Conservation (phyloP, 345 rosid species). For the Dovyalis caffra region DNA sequence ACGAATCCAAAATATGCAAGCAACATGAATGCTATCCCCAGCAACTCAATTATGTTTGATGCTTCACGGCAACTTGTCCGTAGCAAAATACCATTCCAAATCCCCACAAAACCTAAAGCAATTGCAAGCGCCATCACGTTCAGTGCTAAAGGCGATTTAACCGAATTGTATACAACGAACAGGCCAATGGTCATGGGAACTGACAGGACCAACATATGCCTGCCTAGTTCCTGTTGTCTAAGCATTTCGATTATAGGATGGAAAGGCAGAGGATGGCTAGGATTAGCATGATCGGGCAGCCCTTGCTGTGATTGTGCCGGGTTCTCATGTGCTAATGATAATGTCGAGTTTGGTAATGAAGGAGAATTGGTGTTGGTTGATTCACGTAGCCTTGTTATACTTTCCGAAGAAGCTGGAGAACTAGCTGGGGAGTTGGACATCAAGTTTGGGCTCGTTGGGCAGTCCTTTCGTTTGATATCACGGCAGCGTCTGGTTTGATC, state of each 20-base stretch:
- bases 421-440: background rate
- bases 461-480: background rate
- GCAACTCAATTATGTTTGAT: background rate
- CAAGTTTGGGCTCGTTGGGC: background rate
- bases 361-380: too few relatives aligned
- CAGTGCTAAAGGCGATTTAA: background rate
- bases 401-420: background rate
- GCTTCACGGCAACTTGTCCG: background rate
- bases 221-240: background rate
- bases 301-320: too few relatives aligned
- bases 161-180: background rate
- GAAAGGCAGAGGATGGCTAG: too few relatives aligned
- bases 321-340: background rate
- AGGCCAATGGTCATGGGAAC: constrained; percentile 3
- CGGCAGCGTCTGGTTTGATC: background rate
- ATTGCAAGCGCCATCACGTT: background rate
- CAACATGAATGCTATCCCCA: constrained; percentile 4
- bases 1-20: background rate
- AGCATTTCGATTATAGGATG: background rate
- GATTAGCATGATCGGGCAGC: too few relatives aligned
- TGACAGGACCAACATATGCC: background rate
- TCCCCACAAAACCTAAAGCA: background rate
- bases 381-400: background rate
- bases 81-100: constrained; percentile 16
- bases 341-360: background rate